Percentiles rank a stretch among this genome's conserved stretches.
phyloP scores from a whole-genome alignment of 1,284 basidiomycete genomes.

The Erythrobasidium hasegawianum region DNA sequence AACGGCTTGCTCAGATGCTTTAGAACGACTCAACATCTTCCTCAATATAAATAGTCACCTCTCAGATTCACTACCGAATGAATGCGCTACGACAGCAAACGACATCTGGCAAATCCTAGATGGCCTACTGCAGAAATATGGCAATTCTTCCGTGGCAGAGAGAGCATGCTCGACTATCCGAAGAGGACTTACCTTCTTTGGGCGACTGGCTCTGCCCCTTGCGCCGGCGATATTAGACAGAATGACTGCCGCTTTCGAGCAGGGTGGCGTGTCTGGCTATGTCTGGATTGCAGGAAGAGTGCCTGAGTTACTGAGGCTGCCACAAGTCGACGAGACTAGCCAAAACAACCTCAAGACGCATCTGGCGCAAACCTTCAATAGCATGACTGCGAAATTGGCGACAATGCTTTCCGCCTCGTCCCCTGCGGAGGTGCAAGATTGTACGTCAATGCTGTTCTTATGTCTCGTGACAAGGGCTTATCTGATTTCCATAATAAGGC shows the following conservation, averaged over 20 bases:
- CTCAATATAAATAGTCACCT: slow-evolving; percentile 73
- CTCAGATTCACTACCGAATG: slow-evolving; percentile 70
- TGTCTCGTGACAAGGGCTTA: slow-evolving; percentile 1
- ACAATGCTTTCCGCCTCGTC: slow-evolving; percentile 63
- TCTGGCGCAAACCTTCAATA: slow-evolving; percentile 25
- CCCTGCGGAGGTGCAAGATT: slow-evolving; percentile 26
- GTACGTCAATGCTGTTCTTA: not conserved
- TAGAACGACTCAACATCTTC: slow-evolving; percentile 88
- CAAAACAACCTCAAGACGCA: slow-evolving; percentile 35
- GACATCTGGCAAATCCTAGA: slow-evolving; percentile 84
- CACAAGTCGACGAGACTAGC: slow-evolving; percentile 9
- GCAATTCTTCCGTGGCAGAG: slow-evolving; percentile 77
- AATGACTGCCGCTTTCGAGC: slow-evolving; percentile 73
- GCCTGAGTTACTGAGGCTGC: slow-evolving; percentile 35
- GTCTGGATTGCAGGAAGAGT: slow-evolving; percentile 91
- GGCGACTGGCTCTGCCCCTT: slow-evolving; percentile 62
- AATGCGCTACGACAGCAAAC: slow-evolving; percentile 72
- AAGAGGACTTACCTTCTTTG: slow-evolving; percentile 78
- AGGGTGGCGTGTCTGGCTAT: slow-evolving; percentile 79
- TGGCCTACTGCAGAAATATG: slow-evolving; percentile 71
- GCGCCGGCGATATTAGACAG: slow-evolving; percentile 68
- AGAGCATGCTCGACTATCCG: slow-evolving; percentile 81
- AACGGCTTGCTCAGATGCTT: slow-evolving; percentile 57
- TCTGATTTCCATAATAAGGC: slow-evolving; percentile 56
- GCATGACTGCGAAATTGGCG: slow-evolving; percentile 49